A percentile compares a stretch with the other conserved stretches of the same genome.
These are phyloP conservation scores for Erysimum pusillum DNA, from an alignment of 441 rosid genomes.

Conservation along the genomic window DNA sequence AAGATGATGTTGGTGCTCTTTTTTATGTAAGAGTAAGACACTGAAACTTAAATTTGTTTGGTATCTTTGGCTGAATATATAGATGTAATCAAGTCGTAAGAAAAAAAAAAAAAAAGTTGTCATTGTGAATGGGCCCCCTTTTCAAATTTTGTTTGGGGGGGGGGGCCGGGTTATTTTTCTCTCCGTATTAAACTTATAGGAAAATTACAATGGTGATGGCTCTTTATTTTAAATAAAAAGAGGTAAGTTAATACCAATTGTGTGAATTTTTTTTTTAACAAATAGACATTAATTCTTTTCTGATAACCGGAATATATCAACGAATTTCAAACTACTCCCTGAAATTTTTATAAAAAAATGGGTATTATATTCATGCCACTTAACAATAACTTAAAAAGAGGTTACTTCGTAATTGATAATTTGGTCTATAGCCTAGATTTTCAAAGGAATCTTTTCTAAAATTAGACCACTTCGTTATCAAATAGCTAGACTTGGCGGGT, in stretches of 20 bases:
- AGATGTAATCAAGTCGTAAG: background rate
- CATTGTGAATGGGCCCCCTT: too few species aligned
- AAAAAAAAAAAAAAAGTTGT: background rate
- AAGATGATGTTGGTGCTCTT: background rate
- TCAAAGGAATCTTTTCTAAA: background rate
- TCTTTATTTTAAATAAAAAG: background rate
- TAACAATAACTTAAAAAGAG: background rate
- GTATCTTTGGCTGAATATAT: background rate
- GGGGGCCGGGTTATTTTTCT: too few species aligned
- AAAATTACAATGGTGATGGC: background rate
- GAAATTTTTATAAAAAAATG: too few species aligned
- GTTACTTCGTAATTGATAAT: background rate
- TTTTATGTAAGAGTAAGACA: background rate
- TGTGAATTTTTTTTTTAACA: background rate
- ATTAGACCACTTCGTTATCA: background rate
- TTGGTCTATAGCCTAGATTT: too few species aligned
- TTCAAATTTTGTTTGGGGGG: too few species aligned
- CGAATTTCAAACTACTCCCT: too few species aligned
- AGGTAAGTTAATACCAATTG: background rate
- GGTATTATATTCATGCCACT: too few species aligned
- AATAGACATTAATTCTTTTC: too few species aligned
- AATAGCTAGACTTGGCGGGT: background rate
- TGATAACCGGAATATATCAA: too few species aligned
- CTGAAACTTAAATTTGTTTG: conserved; percentile 4
- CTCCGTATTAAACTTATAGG: background rate